Conservation (phyloP, 257 asterid species). For the Rubia yunnanensis region DNA sequence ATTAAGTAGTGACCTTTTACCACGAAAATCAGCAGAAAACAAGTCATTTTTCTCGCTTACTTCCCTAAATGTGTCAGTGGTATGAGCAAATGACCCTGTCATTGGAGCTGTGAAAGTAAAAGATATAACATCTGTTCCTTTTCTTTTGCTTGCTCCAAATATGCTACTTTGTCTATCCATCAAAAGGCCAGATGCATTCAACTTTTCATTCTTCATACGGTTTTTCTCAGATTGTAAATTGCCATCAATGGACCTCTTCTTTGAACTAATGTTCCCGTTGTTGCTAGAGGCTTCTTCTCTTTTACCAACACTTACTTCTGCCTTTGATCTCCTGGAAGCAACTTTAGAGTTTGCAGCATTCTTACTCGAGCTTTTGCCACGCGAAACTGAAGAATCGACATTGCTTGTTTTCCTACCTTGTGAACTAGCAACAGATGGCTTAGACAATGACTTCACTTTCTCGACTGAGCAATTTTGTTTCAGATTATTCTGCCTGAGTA, state of each 20-base stretch:
- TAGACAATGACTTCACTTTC: conserved; percentile 44
- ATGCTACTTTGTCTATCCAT: conserved; percentile 30
- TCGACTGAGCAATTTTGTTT: conserved; percentile 68
- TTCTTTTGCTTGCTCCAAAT: conserved; percentile 36
- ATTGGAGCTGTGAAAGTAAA: conserved; percentile 85
- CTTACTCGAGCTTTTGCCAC: conserved; percentile 38
- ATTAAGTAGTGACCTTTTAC: conserved; percentile 30
- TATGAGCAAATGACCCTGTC: conserved; percentile 33
- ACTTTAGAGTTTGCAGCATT: conserved; percentile 34
- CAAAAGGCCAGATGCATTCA: conserved; percentile 24
- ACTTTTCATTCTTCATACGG: conserved; percentile 29
- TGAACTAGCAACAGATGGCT: conserved; percentile 23
- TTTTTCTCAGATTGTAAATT: conserved; percentile 43
- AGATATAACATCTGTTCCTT: conserved; percentile 62
- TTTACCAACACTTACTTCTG: conserved; percentile 34
- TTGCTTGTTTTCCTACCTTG: conserved; percentile 34
- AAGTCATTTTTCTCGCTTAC: conserved; percentile 27
- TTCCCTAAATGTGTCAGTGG: conserved; percentile 27
- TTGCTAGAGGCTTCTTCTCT: conserved; percentile 33
- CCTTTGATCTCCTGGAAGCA: conserved; percentile 42
- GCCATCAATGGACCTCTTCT: conserved; percentile 64
- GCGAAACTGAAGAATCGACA: conserved; percentile 40
- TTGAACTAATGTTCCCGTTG: conserved; percentile 27
- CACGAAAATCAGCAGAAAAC: conserved; percentile 28
- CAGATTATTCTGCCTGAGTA: conserved; percentile 74